A percentile compares a stretch with the other conserved stretches of the same genome.
phyloP scores from a whole-genome alignment of 169 alveolate species.

The Plasmodium billcollinsi region DNA sequence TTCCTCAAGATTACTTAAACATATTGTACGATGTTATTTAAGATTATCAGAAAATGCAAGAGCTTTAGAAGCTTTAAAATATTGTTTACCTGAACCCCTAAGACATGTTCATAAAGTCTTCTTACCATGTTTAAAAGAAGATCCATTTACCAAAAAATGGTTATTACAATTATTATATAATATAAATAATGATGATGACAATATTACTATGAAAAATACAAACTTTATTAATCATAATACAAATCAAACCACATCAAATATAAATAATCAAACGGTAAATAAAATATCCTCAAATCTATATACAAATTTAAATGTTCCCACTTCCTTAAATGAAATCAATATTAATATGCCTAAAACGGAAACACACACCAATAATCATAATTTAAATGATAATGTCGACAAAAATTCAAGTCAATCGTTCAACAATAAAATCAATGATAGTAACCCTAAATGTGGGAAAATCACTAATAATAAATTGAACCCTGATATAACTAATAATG shows the following conservation, averaged over 20 bases:
- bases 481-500: neutral
- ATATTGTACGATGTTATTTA: constrained; percentile 96
- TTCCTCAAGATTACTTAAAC: constrained; percentile 95
- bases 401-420: neutral
- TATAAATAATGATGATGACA: constrained; percentile 70
- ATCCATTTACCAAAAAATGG: constrained; percentile 87
- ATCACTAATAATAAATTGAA: no score
- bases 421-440: no score
- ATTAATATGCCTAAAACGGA: no score
- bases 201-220: neutral
- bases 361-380: neutral
- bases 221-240: neutral
- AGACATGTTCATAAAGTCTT: constrained; percentile 83
- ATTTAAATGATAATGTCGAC: neutral
- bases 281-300: neutral
- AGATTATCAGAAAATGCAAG: constrained; percentile 97
- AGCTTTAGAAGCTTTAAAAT: constrained; percentile 92
- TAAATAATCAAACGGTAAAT: neutral
- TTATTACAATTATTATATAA: constrained; percentile 83
- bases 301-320: neutral
- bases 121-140: constrained; percentile 87
- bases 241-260: neutral
- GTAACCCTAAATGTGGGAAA: no score
- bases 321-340: neutral
- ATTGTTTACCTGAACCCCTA: constrained; percentile 88